Evolutionary conservation across 1,284 basidiomycete species (phyloP), one percentile per base, ranked within the genome.

Genomic region (Neonothopanus nambi): DNA sequence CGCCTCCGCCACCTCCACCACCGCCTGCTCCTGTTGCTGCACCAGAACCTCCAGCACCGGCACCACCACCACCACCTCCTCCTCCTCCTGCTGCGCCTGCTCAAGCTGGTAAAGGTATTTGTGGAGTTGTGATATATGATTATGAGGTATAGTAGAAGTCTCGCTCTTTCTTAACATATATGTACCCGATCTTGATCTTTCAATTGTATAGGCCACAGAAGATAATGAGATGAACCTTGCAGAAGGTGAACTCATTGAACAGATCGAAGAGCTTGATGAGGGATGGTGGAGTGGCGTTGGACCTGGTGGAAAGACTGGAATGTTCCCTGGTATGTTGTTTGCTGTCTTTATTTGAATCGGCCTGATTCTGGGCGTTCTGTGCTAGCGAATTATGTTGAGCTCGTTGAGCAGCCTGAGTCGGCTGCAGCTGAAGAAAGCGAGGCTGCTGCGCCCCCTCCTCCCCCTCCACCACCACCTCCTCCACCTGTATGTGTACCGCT

Each of bases 211-310:
- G 9, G 9, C 35, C 9, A n/a, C 35, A 36, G 35, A 36, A n/a
- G 9, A 9, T 9, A n/a, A 36, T 36, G 35, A 36, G n/a, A 9
- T 36, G n/a, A 9, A 36, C 35, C 9, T n/a, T n/a, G n/a, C n/a
- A n/a, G n/a, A n/a, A 11, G 15, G 7, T n/a, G n/a, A n/a, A n/a
- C n/a, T n/a, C n/a, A n/a, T n/a, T n/a, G n/a, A n/a, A n/a, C n/a
- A n/a, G n/a, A 51, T 51, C 15, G 91, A 94, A 67, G 82, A 91
- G 70, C 67, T 93, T n/a, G 91, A 89, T 63, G 89, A 92, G 61
- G 89, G 84, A 12, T 89, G 87, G 93, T 95, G 93, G 93, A 81
- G 76, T 57, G 93, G 91, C 26, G 75, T 84, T 40, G 84, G 85
- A 33, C 70, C 76, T 36, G 74, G 73, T 26, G 91, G 90, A 12